phyloP scores from a whole-genome alignment of 192 early-diverging fungal species.

The Coemansia aciculifera region DNA sequence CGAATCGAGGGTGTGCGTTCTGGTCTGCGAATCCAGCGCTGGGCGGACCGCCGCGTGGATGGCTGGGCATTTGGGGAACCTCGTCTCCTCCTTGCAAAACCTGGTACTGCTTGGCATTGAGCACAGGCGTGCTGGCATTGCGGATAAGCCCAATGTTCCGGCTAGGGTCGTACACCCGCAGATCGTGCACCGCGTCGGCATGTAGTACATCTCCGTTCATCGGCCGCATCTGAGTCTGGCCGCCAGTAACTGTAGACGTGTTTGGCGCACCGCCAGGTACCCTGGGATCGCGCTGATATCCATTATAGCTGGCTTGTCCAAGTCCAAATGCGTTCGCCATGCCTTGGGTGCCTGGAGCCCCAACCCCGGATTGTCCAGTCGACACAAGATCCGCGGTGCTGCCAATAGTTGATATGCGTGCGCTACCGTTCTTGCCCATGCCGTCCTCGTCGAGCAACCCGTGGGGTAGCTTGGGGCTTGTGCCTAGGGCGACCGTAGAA shows the following conservation, averaged over 20 bases:
- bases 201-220: slow-evolving; percentile 9
- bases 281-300: slow-evolving; percentile 2
- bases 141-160: slow-evolving; percentile 41
- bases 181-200: slow-evolving; percentile 17
- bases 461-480: slow-evolving; percentile 53
- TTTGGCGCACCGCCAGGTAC: background rate
- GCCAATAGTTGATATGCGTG: slow-evolving; percentile 11
- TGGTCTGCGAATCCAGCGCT: slow-evolving; percentile 13
- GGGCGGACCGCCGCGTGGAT: slow-evolving; percentile 11
- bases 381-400: slow-evolving; percentile 19
- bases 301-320: background rate
- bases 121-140: slow-evolving; percentile 49
- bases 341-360: background rate
- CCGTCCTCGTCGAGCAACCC: slow-evolving; percentile 51
- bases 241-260: background rate
- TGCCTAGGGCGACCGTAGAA: slow-evolving; percentile 22
- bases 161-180: slow-evolving; percentile 31
- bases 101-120: slow-evolving; percentile 53
- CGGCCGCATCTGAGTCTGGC: slow-evolving; percentile 9
- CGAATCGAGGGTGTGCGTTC: slow-evolving; percentile 11
- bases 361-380: background rate
- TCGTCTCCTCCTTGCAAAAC: slow-evolving; percentile 31
- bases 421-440: slow-evolving; percentile 8
- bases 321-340: background rate
- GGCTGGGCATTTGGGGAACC: slow-evolving; percentile 8